Percentiles rank a stretch among this genome's conserved stretches.
Evolutionary conservation across 2,329 filamentous ascomycete genomes (phyloP).

Genomic region (Paecilomyces dactylethromorphus): DNA sequence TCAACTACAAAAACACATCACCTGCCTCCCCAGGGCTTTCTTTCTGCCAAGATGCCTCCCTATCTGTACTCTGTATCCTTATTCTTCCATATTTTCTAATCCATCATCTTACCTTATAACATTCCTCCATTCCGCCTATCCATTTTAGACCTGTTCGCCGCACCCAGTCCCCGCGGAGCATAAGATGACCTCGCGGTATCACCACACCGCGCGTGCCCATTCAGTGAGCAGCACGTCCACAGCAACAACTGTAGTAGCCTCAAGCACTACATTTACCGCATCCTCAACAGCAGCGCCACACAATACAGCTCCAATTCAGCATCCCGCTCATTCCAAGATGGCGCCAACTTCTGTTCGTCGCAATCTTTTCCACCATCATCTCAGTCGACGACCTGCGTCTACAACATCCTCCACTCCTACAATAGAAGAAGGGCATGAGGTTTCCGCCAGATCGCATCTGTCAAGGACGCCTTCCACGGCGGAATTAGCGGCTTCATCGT

Average conservation of each 20-base stretch:
- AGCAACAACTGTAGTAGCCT: not conserved
- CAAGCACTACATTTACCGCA: not conserved
- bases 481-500: slow-evolving; percentile 10
- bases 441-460: not conserved
- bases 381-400: slow-evolving; percentile 35
- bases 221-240: not conserved
- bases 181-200: not conserved
- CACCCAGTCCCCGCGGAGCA: not conserved
- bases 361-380: slow-evolving; percentile 39
- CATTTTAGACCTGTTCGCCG: not conserved
- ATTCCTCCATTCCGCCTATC: not conserved
- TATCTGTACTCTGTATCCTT: not conserved
- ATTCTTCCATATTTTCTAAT: not conserved
- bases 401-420: slow-evolving; percentile 13
- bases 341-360: slow-evolving; percentile 33
- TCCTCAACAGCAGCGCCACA: not conserved
- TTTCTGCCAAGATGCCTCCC: not conserved
- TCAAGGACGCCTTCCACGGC: slow-evolving; percentile 8
- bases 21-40: not conserved
- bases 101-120: not conserved
- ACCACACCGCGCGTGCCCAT: not conserved
- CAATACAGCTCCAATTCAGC: not conserved
- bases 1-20: not conserved
- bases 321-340: slow-evolving; percentile 10
- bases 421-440: not conserved